phyloP scores from a whole-genome alignment of 441 rosid species.

The Adansonia grandidieri region DNA sequence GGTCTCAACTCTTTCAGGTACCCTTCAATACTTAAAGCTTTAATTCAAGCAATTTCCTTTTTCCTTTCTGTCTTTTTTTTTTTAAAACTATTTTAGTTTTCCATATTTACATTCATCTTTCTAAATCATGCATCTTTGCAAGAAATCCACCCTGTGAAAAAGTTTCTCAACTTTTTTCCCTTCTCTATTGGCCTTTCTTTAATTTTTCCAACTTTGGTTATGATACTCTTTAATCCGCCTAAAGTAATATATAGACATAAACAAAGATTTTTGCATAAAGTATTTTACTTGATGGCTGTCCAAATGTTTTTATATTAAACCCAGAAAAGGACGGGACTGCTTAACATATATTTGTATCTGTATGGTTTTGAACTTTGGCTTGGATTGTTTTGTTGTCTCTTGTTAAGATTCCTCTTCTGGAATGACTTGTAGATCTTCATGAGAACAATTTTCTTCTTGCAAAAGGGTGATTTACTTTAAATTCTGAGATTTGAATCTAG shows the following conservation, averaged over 20 bases:
- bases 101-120: neutral
- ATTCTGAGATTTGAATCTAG: constrained; percentile 14
- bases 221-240: neutral
- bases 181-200: neutral
- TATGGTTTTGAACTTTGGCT: neutral
- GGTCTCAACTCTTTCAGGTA: constrained; percentile 85
- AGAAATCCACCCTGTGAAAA: neutral
- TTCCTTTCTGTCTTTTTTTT: neutral
- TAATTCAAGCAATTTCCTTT: neutral
- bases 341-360: neutral
- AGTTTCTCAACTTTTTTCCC: neutral
- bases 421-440: neutral
- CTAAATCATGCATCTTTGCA: neutral
- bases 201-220: neutral
- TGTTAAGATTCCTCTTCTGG: neutral
- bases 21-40: neutral
- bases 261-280: neutral
- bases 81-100: neutral
- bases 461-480: neutral
- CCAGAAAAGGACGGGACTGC: constrained; percentile 14
- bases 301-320: neutral
- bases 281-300: neutral
- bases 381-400: neutral
- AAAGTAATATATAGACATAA: neutral
- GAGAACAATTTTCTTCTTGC: neutral